Evolutionary conservation across 345 rosid genomes (phyloP).

Genomic region (Sonneratia alba): DNA sequence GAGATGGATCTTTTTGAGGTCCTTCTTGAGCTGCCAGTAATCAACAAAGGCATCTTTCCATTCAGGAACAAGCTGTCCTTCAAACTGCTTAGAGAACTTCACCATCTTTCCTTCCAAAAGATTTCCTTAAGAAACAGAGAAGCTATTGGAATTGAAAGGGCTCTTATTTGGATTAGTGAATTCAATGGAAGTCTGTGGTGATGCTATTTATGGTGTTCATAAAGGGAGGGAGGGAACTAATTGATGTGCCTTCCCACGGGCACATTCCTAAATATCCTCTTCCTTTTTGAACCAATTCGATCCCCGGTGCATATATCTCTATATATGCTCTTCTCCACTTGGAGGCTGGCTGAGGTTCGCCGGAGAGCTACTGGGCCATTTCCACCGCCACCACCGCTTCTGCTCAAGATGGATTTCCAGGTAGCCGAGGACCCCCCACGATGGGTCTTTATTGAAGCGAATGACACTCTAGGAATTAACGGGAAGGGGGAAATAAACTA

Average conservation of each 20-base stretch:
- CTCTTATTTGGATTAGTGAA: conserved; percentile 25
- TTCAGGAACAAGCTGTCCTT: conserved; percentile 92
- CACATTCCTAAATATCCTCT: conserved; percentile 59
- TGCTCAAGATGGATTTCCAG: not conserved
- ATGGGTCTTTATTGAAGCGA: not conserved
- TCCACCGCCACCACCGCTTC: not conserved
- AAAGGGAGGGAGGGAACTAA: conserved; percentile 5
- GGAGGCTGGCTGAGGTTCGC: conserved; percentile 1
- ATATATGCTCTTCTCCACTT: conserved; percentile 13
- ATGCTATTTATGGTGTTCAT: conserved; percentile 39
- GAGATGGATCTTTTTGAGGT: conserved; percentile 51
- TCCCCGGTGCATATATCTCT: not conserved
- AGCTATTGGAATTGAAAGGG: conserved; percentile 5
- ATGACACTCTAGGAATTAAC: not conserved
- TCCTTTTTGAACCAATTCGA: conserved; percentile 10
- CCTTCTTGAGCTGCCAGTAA: conserved; percentile 84
- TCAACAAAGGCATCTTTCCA: conserved; percentile 99
- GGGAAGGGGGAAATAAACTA: conserved; percentile 3
- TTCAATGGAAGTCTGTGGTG: conserved; percentile 22
- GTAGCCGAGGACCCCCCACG: not conserved
- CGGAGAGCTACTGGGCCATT: not conserved
- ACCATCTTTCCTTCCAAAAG: conserved; percentile 36
- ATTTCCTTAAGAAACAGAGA: conserved; percentile 1
- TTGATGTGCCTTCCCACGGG: conserved; percentile 16
- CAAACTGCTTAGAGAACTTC: conserved; percentile 80